These are phyloP conservation scores for Aspergillus coremiiformis DNA, from an alignment of 495 filamentous ascomycete species.

Conservation along the genomic window DNA sequence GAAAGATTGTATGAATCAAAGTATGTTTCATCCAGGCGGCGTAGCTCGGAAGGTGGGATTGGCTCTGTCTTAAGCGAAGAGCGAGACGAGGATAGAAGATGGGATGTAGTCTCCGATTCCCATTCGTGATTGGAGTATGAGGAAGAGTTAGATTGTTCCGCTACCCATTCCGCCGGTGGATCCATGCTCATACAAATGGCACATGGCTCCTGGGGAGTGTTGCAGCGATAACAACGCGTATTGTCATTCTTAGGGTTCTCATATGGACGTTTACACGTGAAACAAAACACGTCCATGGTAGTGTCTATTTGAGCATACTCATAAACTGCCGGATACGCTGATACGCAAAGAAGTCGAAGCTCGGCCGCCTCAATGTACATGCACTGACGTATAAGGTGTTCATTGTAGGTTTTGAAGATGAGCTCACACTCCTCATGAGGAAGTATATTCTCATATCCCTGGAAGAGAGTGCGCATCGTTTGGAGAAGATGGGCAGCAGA, in stretches of 20 bases:
- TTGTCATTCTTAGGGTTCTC: slow-evolving; percentile 39
- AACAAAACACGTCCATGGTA: slow-evolving; percentile 42
- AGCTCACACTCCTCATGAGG: slow-evolving; percentile 37
- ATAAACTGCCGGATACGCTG: slow-evolving; percentile 55
- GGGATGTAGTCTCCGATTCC: slow-evolving; percentile 18
- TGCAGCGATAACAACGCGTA: slow-evolving; percentile 37
- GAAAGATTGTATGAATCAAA: slow-evolving; percentile 13
- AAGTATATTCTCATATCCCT: slow-evolving; percentile 37
- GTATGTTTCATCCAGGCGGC: slow-evolving; percentile 6
- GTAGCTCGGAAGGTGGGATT: slow-evolving; percentile 20
- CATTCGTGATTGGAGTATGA: slow-evolving; percentile 7
- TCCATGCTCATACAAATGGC: slow-evolving; percentile 40
- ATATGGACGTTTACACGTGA: slow-evolving; percentile 39
- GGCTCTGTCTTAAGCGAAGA: slow-evolving; percentile 29
- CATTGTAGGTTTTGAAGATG: slow-evolving; percentile 59
- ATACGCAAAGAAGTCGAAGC: slow-evolving; percentile 57
- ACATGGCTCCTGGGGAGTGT: slow-evolving; percentile 37
- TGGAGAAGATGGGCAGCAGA: slow-evolving; percentile 42
- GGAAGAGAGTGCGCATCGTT: slow-evolving; percentile 36
- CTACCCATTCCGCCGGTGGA: slow-evolving; percentile 45
- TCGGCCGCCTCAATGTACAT: slow-evolving; percentile 62
- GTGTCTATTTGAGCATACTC: slow-evolving; percentile 46
- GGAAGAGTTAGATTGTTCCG: slow-evolving; percentile 19
- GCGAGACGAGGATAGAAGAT: slow-evolving; percentile 22
- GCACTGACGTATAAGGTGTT: slow-evolving; percentile 53